phyloP scores from a whole-genome alignment of 1,284 basidiomycete genomes.

The Anthracocystis walkeri region DNA sequence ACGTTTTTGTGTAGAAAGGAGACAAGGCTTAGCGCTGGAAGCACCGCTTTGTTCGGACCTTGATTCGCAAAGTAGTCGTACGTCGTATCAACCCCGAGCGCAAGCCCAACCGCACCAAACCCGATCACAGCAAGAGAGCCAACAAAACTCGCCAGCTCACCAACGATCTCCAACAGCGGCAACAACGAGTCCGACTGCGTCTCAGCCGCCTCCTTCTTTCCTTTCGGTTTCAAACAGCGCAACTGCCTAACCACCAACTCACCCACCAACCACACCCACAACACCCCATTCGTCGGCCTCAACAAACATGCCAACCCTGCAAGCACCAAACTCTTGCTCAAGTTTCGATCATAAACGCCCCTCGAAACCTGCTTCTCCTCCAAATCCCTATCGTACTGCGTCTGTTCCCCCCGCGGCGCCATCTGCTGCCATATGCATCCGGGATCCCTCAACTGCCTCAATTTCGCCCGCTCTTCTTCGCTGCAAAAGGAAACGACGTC shows the following conservation, averaged over 20 bases:
- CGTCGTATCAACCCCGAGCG: slow-evolving; percentile 76
- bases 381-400: slow-evolving; percentile 17
- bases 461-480: slow-evolving; percentile 1
- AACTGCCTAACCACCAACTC: slow-evolving; percentile 31
- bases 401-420: slow-evolving; percentile 1
- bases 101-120: slow-evolving; percentile 68
- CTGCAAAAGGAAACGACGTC: slow-evolving; percentile 17
- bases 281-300: slow-evolving; percentile 85
- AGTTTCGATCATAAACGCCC: slow-evolving; percentile 19
- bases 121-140: slow-evolving; percentile 46
- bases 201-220: background rate
- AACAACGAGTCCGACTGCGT: slow-evolving; percentile 14
- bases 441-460: slow-evolving; percentile 10
- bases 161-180: slow-evolving; percentile 24
- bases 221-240: background rate
- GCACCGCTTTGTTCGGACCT: slow-evolving; percentile 53
- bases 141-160: slow-evolving; percentile 20
- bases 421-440: slow-evolving; percentile 18
- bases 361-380: slow-evolving; percentile 16
- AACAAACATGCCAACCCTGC: slow-evolving; percentile 83
- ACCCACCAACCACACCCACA: slow-evolving; percentile 77
- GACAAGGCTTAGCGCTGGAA: slow-evolving; percentile 78
- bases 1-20: slow-evolving; percentile 86
- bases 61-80: slow-evolving; percentile 75
- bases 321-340: slow-evolving; percentile 26